A percentile compares a stretch with the other conserved stretches of the same genome.
Evolutionary conservation across 768 basidiomycete species (phyloP).

Genomic region (Psilocybe azurescens): DNA sequence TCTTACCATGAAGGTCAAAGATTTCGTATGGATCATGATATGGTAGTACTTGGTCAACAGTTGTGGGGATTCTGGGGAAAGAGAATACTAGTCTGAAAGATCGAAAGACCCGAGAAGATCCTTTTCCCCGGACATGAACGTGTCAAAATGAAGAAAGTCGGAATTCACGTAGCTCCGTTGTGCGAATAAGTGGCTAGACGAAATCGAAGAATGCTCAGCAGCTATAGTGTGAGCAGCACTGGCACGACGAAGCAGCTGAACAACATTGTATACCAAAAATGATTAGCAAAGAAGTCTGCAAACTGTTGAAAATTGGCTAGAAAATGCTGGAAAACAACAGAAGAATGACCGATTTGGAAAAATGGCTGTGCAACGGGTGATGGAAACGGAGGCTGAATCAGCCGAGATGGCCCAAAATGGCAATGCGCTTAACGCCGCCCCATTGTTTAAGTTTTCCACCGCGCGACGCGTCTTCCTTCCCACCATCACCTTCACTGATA

Average conservation of each 20-base stretch:
- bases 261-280: too few species aligned
- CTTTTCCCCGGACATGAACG: background rate
- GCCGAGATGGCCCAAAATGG: slow-evolving; percentile 22
- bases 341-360: background rate
- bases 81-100: background rate
- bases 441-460: slow-evolving; percentile 19
- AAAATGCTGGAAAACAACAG: background rate
- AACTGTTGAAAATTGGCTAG: background rate
- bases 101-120: background rate
- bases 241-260: too few species aligned
- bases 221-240: background rate
- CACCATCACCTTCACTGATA: slow-evolving; percentile 29
- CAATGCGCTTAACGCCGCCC: slow-evolving; percentile 26
- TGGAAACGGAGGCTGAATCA: slow-evolving; percentile 25
- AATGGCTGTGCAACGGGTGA: slow-evolving; percentile 8
- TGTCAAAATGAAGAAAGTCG: background rate
- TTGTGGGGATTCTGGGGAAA: background rate
- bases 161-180: background rate
- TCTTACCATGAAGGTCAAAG: background rate
- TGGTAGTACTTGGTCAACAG: too few species aligned
- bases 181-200: background rate
- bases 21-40: background rate
- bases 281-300: too few species aligned
- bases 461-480: slow-evolving; percentile 31
- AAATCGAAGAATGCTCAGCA: background rate